Base-by-base conservation (phyloP, 805 yeast genomes). In the Starmerella davenportii region DNA sequence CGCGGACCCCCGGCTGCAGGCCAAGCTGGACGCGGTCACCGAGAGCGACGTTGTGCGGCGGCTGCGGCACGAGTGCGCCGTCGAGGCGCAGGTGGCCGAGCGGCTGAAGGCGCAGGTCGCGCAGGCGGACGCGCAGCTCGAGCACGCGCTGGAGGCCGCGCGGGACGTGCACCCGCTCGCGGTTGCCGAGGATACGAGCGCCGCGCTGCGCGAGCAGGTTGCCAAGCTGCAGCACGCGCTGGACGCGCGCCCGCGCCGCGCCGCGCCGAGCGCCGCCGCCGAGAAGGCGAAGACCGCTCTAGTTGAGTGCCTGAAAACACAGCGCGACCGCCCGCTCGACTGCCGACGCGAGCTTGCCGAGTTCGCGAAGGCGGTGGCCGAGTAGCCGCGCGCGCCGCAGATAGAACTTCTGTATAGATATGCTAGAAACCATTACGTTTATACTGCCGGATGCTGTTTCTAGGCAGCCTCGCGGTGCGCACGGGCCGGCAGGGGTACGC, bases 21-120 rank as follows among this genome's bases (percentile, higher is more conserved):
- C 41, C 32, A 54, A 53, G 30, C 53, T 60, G 29, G 60, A 56
- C 36, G 44, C 55, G 30, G 34, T 48, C 20, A 45, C 57, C 19
- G 54, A 55, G 50, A 52, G 63, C 30, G 62, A 60, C 43, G 54
- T 52, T 42, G 53, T 61, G 17, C 59, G 64, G 31, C 38, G 49
- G 18, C 60, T 58, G 34, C 49, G 47, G 38, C 33, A 52, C 7
- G 56, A 54, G 16, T 51, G 52, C 42, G 45, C 51, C 39, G 51
- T 60, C 37, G 62, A 60, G 47, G 57, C 56, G 14, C 44, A 45
- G 38, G 61, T 60, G 7, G 41, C 57, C 11, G 49, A 50, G 42
- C 55, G 57, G 36, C 53, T 60, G 27, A 44, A 47, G 21, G 49
- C 53, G 41, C 47, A 55, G 18, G 52, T 51, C 38, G 39, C 39